Conservation (phyloP, 495 filamentous ascomycete species). For the Hypoxylon lienhwacheense region DNA sequence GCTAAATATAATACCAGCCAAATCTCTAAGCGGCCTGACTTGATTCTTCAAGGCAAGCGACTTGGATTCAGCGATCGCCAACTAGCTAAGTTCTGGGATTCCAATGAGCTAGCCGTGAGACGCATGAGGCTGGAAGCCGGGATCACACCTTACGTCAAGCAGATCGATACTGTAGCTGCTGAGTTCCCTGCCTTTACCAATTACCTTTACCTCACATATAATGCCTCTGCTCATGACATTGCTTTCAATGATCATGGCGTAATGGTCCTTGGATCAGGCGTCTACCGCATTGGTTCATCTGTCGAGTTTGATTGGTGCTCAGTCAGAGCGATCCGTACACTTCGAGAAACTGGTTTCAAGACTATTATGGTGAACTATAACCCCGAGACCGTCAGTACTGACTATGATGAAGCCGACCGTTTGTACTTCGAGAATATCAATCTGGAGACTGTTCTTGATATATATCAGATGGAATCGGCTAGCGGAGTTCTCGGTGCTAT, state of each 20-base stretch:
- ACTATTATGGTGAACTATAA: constrained; percentile 99
- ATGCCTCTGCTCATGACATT: constrained; percentile 84
- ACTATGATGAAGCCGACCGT: constrained; percentile 94
- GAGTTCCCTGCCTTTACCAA: constrained; percentile 96
- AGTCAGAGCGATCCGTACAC: constrained; percentile 91
- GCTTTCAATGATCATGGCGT: constrained; percentile 82
- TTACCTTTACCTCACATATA: constrained; percentile 97
- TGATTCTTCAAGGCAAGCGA: constrained; percentile 83
- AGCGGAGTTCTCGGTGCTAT: constrained; percentile 95
- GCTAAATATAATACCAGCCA: constrained; percentile 67
- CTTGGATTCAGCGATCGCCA: constrained; percentile 93
- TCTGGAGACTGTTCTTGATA: constrained; percentile 90
- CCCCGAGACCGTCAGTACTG: constrained; percentile 91
- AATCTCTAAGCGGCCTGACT: constrained; percentile 54
- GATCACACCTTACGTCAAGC: constrained; percentile 88
- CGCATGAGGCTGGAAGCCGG: constrained; percentile 78
- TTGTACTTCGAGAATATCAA: constrained; percentile 98
- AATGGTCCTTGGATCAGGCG: constrained; percentile 96
- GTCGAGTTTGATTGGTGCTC: constrained; percentile 99
- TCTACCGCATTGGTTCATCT: constrained; percentile 95
- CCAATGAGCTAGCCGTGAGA: constrained; percentile 87
- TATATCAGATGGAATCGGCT: constrained; percentile 86
- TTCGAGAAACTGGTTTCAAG: constrained; percentile 85
- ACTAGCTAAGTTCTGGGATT: constrained; percentile 89
- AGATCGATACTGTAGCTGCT: constrained; percentile 97